A percentile compares a stretch with the other conserved stretches of the same genome.
These are phyloP conservation scores for Tuber aestivum DNA, from an alignment of 495 filamentous ascomycete genomes.

Conservation along the genomic window DNA sequence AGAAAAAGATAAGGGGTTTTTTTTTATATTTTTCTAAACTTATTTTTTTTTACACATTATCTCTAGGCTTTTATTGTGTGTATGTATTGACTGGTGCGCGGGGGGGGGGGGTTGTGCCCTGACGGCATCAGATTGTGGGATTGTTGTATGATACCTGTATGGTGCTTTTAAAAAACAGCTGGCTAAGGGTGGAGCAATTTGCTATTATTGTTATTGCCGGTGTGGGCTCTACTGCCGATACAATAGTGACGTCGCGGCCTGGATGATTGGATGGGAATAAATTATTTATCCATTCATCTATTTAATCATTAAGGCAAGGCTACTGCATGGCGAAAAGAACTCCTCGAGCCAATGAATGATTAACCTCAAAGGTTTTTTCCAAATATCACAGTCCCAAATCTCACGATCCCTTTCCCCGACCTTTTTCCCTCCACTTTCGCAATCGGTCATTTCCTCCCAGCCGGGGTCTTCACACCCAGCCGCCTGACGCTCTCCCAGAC, in stretches of 20 bases:
- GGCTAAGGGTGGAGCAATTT: neutral
- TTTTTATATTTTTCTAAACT: neutral
- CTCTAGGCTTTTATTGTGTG: neutral
- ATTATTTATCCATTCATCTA: neutral
- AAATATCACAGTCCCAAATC: neutral
- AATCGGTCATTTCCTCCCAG: neutral
- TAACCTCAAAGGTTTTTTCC: neutral
- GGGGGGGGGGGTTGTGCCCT: neutral
- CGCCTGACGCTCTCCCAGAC: conserved; percentile 80
- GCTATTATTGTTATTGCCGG: neutral
- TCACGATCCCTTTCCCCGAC: too few species aligned
- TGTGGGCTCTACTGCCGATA: neutral
- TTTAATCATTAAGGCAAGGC: neutral
- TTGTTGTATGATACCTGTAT: conserved; percentile 6
- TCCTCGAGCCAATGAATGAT: neutral
- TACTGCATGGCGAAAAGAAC: neutral
- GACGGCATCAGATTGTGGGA: neutral
- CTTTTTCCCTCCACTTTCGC: neutral
- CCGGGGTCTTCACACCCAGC: conserved; percentile 45
- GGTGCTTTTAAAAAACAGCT: conserved; percentile 8
- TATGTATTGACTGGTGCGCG: neutral
- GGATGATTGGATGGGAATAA: neutral
- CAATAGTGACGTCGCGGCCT: neutral
- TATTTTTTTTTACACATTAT: neutral
- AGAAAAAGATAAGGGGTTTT: conserved; percentile 4